A percentile compares a stretch with the other conserved stretches of the same genome.
Evolutionary conservation across 306 rosid species (phyloP).

Genomic region (Cucumis hystrix): DNA sequence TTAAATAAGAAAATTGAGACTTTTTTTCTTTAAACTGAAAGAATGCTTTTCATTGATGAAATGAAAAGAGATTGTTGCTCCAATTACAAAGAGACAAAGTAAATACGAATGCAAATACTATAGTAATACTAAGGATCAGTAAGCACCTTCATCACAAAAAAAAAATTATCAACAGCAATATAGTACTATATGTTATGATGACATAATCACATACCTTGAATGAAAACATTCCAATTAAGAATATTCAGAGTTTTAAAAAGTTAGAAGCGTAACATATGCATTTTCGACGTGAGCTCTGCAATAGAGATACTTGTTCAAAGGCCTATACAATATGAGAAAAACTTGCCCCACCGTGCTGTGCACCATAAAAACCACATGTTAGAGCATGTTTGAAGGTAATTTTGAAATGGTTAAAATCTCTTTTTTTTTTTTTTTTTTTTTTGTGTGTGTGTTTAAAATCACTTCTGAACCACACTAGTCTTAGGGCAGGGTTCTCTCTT

Average conservation of each 20-base stretch:
- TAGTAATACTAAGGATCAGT: too few species aligned
- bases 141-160: too few species aligned
- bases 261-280: not conserved
- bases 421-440: not conserved
- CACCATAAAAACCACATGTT: not conserved
- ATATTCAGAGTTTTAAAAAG: not conserved
- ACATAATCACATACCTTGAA: too few species aligned
- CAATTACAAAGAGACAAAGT: too few species aligned
- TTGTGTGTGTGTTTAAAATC: not conserved
- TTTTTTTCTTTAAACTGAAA: too few species aligned
- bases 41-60: too few species aligned
- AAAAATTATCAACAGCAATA: too few species aligned
- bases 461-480: not conserved
- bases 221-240: too few species aligned
- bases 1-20: too few species aligned
- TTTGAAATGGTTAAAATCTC: not conserved
- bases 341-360: not conserved
- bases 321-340: not conserved
- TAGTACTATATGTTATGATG: too few species aligned
- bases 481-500: not conserved
- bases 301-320: not conserved
- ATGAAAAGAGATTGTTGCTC: too few species aligned
- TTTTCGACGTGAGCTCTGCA: not conserved
- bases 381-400: not conserved
- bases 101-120: too few species aligned